Conservation (phyloP, 306 rosid genomes). For the Sphenostylis stenocarpa region DNA sequence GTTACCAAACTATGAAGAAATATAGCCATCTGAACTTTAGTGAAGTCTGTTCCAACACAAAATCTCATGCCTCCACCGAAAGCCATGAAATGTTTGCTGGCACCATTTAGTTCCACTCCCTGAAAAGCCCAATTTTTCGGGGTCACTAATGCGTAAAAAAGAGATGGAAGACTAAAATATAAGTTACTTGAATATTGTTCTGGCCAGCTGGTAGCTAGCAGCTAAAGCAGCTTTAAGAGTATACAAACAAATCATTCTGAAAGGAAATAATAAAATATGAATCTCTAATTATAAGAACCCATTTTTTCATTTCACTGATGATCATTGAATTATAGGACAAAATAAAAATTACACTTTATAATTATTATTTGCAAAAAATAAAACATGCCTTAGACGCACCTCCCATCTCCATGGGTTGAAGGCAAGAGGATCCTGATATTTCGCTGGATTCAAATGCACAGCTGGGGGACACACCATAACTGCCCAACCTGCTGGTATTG, state of each 20-base stretch:
- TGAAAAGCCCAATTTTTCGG: conserved; percentile 30
- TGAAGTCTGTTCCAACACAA: conserved; percentile 94
- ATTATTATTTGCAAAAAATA: neutral
- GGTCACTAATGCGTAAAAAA: conserved; percentile 17
- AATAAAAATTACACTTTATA: neutral
- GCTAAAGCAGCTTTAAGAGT: neutral
- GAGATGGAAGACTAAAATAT: neutral
- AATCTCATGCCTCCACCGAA: conserved; percentile 99
- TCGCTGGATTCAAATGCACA: conserved; percentile 81
- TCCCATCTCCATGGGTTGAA: conserved; percentile 92
- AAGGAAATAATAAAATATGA: neutral
- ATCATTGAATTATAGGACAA: neutral
- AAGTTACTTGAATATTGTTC: conserved; percentile 5
- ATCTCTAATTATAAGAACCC: neutral
- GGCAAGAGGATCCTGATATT: conserved; percentile 74
- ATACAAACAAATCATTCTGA: neutral
- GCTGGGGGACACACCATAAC: conserved; percentile 99
- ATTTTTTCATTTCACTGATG: neutral
- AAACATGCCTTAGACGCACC: conserved; percentile 42
- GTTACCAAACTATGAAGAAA: conserved; percentile 88
- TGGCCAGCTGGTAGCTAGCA: neutral
- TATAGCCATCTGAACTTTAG: conserved; percentile 94
- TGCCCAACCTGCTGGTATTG: conserved; percentile 95
- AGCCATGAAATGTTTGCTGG: conserved; percentile 87
- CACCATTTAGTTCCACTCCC: conserved; percentile 71